These are phyloP conservation scores for Backusella westeae DNA, from an alignment of 192 early-diverging fungal genomes.

Conservation along the genomic window DNA sequence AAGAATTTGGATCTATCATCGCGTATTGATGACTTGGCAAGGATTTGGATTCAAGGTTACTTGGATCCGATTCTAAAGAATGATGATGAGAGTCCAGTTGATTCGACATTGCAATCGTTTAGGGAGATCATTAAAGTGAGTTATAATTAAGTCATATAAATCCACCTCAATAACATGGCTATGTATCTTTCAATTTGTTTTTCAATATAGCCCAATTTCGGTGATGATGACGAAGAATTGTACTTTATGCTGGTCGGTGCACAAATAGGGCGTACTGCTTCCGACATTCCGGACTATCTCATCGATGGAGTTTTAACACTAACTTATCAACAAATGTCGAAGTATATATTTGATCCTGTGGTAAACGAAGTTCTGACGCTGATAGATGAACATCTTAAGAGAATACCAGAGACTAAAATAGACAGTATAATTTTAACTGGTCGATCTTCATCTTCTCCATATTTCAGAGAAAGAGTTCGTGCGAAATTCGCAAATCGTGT, in stretches of 20 bases:
- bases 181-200: not conserved
- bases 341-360: slow-evolving; percentile 28
- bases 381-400: slow-evolving; percentile 36
- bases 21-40: slow-evolving; percentile 40
- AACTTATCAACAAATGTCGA: not conserved
- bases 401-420: slow-evolving; percentile 4
- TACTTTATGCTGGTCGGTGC: too few relatives aligned
- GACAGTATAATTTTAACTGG: slow-evolving; percentile 42
- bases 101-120: too few relatives aligned
- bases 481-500: slow-evolving; percentile 14
- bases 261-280: too few relatives aligned
- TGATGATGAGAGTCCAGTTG: too few relatives aligned
- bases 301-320: not conserved
- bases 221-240: slow-evolving; percentile 30
- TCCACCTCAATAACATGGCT: not conserved
- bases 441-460: slow-evolving; percentile 25
- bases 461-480: slow-evolving; percentile 16
- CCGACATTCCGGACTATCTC: not conserved
- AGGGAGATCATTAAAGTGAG: not conserved
- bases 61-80: slow-evolving; percentile 17
- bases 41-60: slow-evolving; percentile 30
- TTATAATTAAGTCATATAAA: too few relatives aligned
- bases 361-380: slow-evolving; percentile 32
- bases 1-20: slow-evolving; percentile 24
- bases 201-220: not conserved